A percentile compares a stretch with the other conserved stretches of the same genome.
These are phyloP conservation scores for Ulota crispa DNA, from an alignment of 225 moss, liverwort and hornwort species.

Conservation along the genomic window DNA sequence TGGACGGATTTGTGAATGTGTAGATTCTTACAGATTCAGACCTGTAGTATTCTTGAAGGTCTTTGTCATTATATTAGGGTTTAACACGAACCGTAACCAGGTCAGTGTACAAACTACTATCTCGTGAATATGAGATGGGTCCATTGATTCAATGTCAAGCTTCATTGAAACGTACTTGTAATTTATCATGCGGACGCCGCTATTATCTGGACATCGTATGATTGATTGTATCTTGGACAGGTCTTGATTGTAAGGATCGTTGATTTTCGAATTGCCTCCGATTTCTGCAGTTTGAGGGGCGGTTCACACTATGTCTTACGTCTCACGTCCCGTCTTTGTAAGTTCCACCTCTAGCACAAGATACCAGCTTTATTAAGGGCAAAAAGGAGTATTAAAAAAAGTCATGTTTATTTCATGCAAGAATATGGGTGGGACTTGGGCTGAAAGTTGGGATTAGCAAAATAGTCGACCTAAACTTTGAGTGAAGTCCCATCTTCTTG, in stretches of 20 bases:
- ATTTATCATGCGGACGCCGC: not conserved
- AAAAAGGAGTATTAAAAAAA: no score
- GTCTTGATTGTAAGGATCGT: not conserved
- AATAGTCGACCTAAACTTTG: no score
- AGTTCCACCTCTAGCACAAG: no score
- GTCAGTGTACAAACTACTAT: not conserved
- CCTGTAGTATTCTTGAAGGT: not conserved
- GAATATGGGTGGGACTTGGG: no score
- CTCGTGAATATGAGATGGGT: not conserved
- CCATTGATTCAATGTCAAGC: not conserved
- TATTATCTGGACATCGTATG: not conserved
- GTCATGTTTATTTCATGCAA: no score
- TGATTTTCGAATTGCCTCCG: not conserved
- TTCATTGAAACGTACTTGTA: not conserved
- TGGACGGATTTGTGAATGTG: not conserved
- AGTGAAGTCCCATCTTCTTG: no score
- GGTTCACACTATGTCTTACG: no score
- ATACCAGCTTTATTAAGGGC: no score
- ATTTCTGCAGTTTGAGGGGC: not conserved
- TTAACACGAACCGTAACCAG: not conserved
- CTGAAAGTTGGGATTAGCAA: no score
- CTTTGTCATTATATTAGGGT: not conserved
- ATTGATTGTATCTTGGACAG: not conserved
- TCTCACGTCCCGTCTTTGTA: no score
- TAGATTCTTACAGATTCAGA: conserved; percentile 1